Evolutionary conservation across 2,329 filamentous ascomycete species (phyloP).

Genomic region (Chaetomiaceae sp.): DNA sequence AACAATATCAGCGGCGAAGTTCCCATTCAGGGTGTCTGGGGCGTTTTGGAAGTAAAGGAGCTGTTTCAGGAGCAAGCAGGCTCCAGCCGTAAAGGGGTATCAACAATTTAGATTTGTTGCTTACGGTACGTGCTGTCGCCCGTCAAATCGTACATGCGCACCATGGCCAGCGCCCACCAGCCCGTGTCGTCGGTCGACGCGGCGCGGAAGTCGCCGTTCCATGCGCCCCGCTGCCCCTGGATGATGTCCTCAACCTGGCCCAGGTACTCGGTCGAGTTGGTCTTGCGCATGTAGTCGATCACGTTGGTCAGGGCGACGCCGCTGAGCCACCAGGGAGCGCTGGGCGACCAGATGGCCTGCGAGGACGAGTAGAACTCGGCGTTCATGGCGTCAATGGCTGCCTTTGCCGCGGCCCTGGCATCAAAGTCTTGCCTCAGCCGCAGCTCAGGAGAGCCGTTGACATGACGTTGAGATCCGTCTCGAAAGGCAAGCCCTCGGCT

Average conservation of each 20-base stretch:
- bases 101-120: too few species aligned
- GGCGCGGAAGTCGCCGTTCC: constrained; percentile 37
- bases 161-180: constrained; percentile 61
- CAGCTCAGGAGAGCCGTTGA: neutral
- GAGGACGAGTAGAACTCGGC: constrained; percentile 32
- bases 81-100: too few species aligned
- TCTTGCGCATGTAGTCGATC: constrained; percentile 35
- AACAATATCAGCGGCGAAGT: too few species aligned
- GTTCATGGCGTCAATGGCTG: constrained; percentile 35
- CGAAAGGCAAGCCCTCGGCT: neutral
- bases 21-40: too few species aligned
- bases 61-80: too few species aligned
- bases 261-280: constrained; percentile 31
- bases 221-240: constrained; percentile 34
- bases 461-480: neutral
- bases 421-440: constrained; percentile 6
- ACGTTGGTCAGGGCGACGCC: constrained; percentile 35
- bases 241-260: constrained; percentile 31
- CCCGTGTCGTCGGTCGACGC: constrained; percentile 52
- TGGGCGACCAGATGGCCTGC: constrained; percentile 33
- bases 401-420: constrained; percentile 16
- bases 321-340: constrained; percentile 37
- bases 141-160: constrained; percentile 53
- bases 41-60: too few species aligned
- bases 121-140: constrained; percentile 47